A percentile compares a stretch with the other conserved stretches of the same genome.
phyloP scores from a whole-genome alignment of 768 basidiomycete species.

The Kwoniella sp. region DNA sequence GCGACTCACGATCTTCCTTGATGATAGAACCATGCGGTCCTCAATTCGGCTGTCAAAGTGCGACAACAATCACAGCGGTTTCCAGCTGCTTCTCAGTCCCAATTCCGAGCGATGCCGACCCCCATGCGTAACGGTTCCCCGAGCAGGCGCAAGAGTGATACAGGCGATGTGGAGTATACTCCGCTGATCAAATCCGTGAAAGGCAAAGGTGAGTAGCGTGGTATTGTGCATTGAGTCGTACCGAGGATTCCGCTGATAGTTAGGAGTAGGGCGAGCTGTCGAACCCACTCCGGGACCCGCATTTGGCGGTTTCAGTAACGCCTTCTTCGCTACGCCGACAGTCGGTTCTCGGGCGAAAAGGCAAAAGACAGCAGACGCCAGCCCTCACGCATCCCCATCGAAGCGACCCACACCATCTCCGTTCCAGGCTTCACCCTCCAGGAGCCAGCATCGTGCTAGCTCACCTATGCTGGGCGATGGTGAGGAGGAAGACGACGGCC shows the following conservation, averaged over 20 bases:
- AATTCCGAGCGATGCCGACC: constrained; percentile 21
- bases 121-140: constrained; percentile 31
- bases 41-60: constrained; percentile 28
- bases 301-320: constrained; percentile 40
- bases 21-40: constrained; percentile 26
- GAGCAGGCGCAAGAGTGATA: constrained; percentile 2
- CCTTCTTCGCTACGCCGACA: constrained; percentile 31
- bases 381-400: constrained; percentile 19
- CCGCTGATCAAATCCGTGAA: constrained; percentile 28
- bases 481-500: constrained; percentile 10
- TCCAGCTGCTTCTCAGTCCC: constrained; percentile 11
- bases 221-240: too few relatives aligned
- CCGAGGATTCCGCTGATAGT: constrained; percentile 6
- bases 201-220: constrained; percentile 35
- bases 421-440: constrained; percentile 4
- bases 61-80: constrained; percentile 23
- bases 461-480: constrained; percentile 9
- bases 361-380: constrained; percentile 28
- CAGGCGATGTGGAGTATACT: constrained; percentile 11
- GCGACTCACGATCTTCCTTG: not conserved
- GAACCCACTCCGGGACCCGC: constrained; percentile 23
- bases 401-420: constrained; percentile 16
- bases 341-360: constrained; percentile 29
- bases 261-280: constrained; percentile 7
- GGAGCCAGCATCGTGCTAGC: constrained; percentile 6